Evolutionary conservation across 805 yeast genomes (phyloP).

Genomic region (Diddensiella transvaalensis): DNA sequence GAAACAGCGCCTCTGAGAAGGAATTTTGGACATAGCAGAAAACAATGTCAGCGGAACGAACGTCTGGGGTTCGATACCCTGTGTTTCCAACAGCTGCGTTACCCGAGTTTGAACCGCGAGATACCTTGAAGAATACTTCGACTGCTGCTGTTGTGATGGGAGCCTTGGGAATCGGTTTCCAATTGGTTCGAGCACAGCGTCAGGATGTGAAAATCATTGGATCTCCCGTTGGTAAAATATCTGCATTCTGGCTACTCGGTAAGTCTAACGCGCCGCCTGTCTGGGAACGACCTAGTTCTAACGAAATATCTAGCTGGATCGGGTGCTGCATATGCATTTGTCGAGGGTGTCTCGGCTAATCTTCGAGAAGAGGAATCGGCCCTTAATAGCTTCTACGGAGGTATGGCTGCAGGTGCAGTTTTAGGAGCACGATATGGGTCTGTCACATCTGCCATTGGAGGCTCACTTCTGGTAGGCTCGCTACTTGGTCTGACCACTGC

Average conservation of each 20-base stretch:
- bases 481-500: conserved; percentile 41
- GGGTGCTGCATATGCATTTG: conserved; percentile 23
- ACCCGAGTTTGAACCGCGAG: conserved; percentile 47
- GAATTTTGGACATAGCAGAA: no score
- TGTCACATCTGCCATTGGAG: conserved; percentile 43
- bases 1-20: no score
- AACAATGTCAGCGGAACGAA: no score
- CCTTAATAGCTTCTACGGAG: conserved; percentile 51
- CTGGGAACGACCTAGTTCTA: no score
- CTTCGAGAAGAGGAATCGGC: conserved; percentile 62
- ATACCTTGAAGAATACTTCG: conserved; percentile 49
- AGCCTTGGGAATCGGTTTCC: conserved; percentile 48
- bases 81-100: background rate
- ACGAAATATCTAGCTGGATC: background rate
- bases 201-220: conserved; percentile 28
- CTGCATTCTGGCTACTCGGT: conserved; percentile 1
- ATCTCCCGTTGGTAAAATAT: background rate
- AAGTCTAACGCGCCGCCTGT: background rate
- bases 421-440: conserved; percentile 33
- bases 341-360: conserved; percentile 48
- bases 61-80: conserved; percentile 1
- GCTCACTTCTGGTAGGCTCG: conserved; percentile 43
- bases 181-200: conserved; percentile 37
- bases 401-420: conserved; percentile 44
- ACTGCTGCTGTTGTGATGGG: conserved; percentile 44